Evolutionary conservation across 2,329 filamentous ascomycete species (phyloP), one percentile per base, ranked within the genome.

Genomic region (Xylaria arbuscula): DNA sequence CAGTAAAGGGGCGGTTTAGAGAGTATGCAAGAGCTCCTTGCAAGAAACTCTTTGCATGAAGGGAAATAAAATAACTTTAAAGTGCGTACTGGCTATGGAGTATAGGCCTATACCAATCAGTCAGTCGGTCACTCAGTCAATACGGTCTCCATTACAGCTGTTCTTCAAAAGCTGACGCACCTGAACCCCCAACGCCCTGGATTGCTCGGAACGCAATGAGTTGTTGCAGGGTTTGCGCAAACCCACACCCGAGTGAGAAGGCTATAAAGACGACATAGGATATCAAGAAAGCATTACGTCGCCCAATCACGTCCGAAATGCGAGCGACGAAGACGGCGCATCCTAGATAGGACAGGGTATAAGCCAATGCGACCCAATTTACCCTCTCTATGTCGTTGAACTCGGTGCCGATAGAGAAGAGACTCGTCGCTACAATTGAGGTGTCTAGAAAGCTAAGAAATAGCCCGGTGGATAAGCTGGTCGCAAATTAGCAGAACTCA

Each of bases 361-460:
- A 89, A 7, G 85, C 80, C 45, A 89, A 78, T 0, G 85, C 85
- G 0, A 88, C 82, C 85, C 85, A 87, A 72, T 86, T 88, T 62
- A 87, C 81, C 3, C 72, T 73, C 11, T 80, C 76, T 2, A 85
- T 71, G 15, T 81, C 79, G 11, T 81, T 64, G 55, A 89, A 86
- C 3, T 89, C 85, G 17, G 73, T 75, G 1, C 84, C 85, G 55
- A 89, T 89, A n/a, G 80, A 81, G 72, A 85, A 85, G 10, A 90
- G 76, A 53, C 85, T 85, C 13, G 87, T 89, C 1, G 87, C 86
- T 0, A 90, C 85, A 45, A 90, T 89, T 3, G 87, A 87, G 1
- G 85, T 84, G 75, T 89, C 87, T n/a, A 89, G 76, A 72, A 88
- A 83, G 34, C 88, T 85, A 56, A 90, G 81, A 62, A 88, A 87